A percentile compares a stretch with the other conserved stretches of the same genome.
These are phyloP conservation scores for Microbotryum lychnidis-dioicae DNA, from an alignment of 1,284 basidiomycete species.

Conservation along the genomic window DNA sequence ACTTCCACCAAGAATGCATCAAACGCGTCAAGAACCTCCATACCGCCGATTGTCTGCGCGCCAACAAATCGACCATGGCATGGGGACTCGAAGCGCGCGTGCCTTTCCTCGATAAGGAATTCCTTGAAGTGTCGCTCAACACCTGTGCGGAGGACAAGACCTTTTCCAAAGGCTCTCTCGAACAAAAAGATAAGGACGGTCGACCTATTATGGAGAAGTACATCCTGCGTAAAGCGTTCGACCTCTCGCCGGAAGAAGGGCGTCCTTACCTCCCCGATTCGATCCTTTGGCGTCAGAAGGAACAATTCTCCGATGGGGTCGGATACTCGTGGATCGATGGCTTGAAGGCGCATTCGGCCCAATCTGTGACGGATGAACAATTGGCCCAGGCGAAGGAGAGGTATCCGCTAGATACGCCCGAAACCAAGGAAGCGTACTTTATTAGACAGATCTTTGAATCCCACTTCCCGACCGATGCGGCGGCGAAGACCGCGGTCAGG, in stretches of 20 bases:
- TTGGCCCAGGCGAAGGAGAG: constrained; percentile 67
- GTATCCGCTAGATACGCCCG: constrained; percentile 75
- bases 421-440: constrained; percentile 95
- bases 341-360: constrained; percentile 83
- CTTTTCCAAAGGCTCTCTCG: constrained; percentile 73
- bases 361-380: constrained; percentile 68
- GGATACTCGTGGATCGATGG: constrained; percentile 99
- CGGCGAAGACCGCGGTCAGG: constrained; percentile 86
- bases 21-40: constrained; percentile 96
- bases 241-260: constrained; percentile 71
- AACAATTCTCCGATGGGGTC: constrained; percentile 96
- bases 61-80: constrained; percentile 99
- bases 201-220: constrained; percentile 95
- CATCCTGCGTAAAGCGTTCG: constrained; percentile 95
- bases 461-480: constrained; percentile 64
- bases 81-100: constrained; percentile 99
- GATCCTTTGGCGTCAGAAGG: constrained; percentile 98
- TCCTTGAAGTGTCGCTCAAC: constrained; percentile 91
- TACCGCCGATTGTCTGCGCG: constrained; percentile 93
- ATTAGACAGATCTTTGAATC: constrained; percentile 91
- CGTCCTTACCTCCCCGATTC: constrained; percentile 86
- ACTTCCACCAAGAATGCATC: constrained; percentile 94
- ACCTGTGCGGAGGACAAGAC: constrained; percentile 80
- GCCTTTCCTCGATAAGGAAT: constrained; percentile 95
- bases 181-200: constrained; percentile 75